A percentile compares a stretch with the other conserved stretches of the same genome.
Evolutionary conservation across 306 rosid genomes (phyloP).

Genomic region (Arachis stenosperma): DNA sequence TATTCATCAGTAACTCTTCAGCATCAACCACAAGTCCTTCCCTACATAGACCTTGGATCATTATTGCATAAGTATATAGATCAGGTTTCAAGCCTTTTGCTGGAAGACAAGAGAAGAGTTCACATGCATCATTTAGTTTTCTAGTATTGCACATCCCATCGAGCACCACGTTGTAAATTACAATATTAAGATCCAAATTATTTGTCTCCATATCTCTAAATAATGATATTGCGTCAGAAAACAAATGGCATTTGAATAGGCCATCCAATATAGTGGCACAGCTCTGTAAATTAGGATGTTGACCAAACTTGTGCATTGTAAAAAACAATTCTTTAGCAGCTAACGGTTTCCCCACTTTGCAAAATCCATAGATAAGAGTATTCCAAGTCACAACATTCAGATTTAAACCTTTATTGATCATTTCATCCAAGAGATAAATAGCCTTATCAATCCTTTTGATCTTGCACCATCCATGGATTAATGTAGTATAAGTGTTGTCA

Average conservation of each 20-base stretch:
- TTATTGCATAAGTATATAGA: slow-evolving; percentile 34
- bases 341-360: background rate
- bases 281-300: slow-evolving; percentile 5
- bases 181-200: slow-evolving; percentile 38
- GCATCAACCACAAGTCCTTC: slow-evolving; percentile 41
- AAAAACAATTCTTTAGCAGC: slow-evolving; percentile 20
- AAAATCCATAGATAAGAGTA: slow-evolving; percentile 23
- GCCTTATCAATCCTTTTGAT: slow-evolving; percentile 38
- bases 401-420: slow-evolving; percentile 2
- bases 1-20: slow-evolving; percentile 36
- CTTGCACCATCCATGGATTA: slow-evolving; percentile 40
- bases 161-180: slow-evolving; percentile 37
- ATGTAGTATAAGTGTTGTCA: slow-evolving; percentile 30
- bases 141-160: slow-evolving; percentile 38
- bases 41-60: slow-evolving; percentile 46
- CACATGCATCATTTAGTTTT: slow-evolving; percentile 34
- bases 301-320: slow-evolving; percentile 23
- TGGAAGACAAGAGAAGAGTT: slow-evolving; percentile 31
- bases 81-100: slow-evolving; percentile 38
- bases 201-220: slow-evolving; percentile 7
- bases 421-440: slow-evolving; percentile 25
- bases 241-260: slow-evolving; percentile 17
- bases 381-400: slow-evolving; percentile 40
- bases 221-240: slow-evolving; percentile 24
- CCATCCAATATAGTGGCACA: slow-evolving; percentile 21